Evolutionary conservation across 169 alveolate species (phyloP).

Genomic region (Babesia caballi): DNA sequence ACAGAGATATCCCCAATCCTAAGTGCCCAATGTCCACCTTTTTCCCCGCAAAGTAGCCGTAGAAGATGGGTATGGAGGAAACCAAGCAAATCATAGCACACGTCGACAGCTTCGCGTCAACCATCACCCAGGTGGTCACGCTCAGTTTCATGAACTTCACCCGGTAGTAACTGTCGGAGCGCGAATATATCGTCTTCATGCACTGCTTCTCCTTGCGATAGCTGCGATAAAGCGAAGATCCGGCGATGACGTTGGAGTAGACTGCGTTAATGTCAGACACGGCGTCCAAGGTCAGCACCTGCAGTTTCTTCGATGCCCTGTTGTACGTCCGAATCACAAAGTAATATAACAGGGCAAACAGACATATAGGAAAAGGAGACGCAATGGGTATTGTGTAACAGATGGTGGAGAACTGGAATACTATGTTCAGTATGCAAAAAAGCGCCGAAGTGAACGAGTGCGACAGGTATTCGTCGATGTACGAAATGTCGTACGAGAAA

Average conservation of each 20-base stretch:
- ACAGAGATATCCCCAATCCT: not conserved
- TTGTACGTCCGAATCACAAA: conserved; percentile 1
- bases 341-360: not conserved
- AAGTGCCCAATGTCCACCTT: conserved; percentile 6
- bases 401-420: conserved; percentile 35
- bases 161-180: conserved; percentile 18
- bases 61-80: not conserved
- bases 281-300: conserved; percentile 20
- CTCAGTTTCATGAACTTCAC: conserved; percentile 20
- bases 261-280: conserved; percentile 29
- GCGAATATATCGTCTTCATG: conserved; percentile 9
- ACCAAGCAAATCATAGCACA: not conserved
- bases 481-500: conserved; percentile 40
- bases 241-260: conserved; percentile 30
- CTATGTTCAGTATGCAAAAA: conserved; percentile 3
- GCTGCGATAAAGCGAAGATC: conserved; percentile 45
- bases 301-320: conserved; percentile 38
- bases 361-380: conserved; percentile 5
- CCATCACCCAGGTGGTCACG: conserved; percentile 28
- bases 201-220: conserved; percentile 40
- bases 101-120: conserved; percentile 3
- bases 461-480: conserved; percentile 41
- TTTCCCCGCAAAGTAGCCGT: not conserved
- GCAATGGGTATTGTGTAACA: conserved; percentile 34
- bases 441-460: conserved; percentile 12